phyloP scores from a whole-genome alignment of 1,284 basidiomycete species.

The Ustilago crameri region DNA sequence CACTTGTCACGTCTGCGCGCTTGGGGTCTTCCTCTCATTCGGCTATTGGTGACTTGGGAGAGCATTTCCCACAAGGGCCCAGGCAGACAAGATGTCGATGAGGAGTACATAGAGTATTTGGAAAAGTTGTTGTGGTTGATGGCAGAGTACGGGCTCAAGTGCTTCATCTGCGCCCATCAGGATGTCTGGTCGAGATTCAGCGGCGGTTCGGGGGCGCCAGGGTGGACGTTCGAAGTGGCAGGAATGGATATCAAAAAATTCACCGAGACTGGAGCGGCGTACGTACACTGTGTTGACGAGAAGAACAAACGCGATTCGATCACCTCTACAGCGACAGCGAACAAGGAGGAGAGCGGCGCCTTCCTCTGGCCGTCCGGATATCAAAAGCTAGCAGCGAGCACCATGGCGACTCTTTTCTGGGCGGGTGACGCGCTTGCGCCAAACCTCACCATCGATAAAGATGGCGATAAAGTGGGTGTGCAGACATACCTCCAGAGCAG shows the following conservation, averaged over 20 bases:
- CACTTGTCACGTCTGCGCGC: conserved; percentile 65
- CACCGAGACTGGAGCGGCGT: conserved; percentile 59
- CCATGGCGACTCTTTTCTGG: conserved; percentile 69
- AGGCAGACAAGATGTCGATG: conserved; percentile 74
- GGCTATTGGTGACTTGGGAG: conserved; percentile 92
- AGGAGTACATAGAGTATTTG: conserved; percentile 84
- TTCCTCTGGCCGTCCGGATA: conserved; percentile 67
- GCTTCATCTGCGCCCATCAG: conserved; percentile 76
- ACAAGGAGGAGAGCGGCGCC: conserved; percentile 54
- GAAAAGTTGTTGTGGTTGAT: conserved; percentile 79
- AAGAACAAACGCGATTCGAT: conserved; percentile 9
- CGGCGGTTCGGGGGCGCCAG: conserved; percentile 75
- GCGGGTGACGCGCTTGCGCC: conserved; percentile 80
- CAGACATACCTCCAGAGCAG: conserved; percentile 85
- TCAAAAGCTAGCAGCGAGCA: conserved; percentile 67
- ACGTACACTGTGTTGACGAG: conserved; percentile 55
- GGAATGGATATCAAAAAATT: conserved; percentile 55
- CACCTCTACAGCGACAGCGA: neutral
- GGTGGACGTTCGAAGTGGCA: conserved; percentile 74
- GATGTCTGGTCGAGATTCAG: conserved; percentile 91
- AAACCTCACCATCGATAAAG: conserved; percentile 63
- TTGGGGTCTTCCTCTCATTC: conserved; percentile 69
- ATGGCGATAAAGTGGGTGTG: conserved; percentile 69
- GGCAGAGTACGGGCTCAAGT: conserved; percentile 81
- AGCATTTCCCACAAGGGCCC: conserved; percentile 84